A percentile compares a stretch with the other conserved stretches of the same genome.
phyloP scores from a whole-genome alignment of 2,329 filamentous ascomycete genomes.

The Pyrenochaeta sp. region DNA sequence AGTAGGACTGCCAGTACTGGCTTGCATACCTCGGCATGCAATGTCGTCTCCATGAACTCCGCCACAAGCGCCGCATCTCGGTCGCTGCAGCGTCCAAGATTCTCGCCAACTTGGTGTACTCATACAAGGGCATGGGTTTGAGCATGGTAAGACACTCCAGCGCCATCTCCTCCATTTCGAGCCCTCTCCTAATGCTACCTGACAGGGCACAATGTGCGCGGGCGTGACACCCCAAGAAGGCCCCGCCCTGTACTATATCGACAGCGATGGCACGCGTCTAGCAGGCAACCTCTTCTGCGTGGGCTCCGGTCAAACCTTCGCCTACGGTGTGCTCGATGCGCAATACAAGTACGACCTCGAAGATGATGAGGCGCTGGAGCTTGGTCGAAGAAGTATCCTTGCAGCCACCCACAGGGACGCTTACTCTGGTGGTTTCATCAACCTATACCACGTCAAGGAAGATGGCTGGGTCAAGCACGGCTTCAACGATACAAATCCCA shows the following conservation, averaged over 20 bases:
- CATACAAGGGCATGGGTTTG: constrained; percentile 98
- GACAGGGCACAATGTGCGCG: constrained; percentile 91
- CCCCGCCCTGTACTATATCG: constrained; percentile 98
- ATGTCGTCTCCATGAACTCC: constrained; percentile 98
- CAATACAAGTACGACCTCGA: constrained; percentile 91
- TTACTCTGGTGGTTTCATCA: constrained; percentile 99
- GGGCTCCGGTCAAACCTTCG: constrained; percentile 97
- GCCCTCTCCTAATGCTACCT: constrained; percentile 13
- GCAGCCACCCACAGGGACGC: constrained; percentile 97
- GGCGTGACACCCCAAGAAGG: constrained; percentile 96
- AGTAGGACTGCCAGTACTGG: constrained; percentile 99
- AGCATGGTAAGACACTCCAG: constrained; percentile 70
- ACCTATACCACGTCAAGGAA: constrained; percentile 99
- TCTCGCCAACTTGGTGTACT: constrained; percentile 96
- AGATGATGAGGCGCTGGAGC: constrained; percentile 86
- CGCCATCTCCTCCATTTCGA: not conserved
- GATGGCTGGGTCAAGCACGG: constrained; percentile 99
- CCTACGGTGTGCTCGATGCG: constrained; percentile 96
- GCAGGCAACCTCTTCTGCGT: constrained; percentile 98
- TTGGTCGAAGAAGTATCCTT: constrained; percentile 90
- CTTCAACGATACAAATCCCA: constrained; percentile 97
- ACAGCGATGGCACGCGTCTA: constrained; percentile 93
- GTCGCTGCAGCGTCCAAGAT: constrained; percentile 98
- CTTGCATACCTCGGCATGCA: constrained; percentile 98
- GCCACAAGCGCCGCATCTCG: constrained; percentile 98